Percentiles rank a stretch among this genome's conserved stretches.
phyloP scores from a whole-genome alignment of 352 stramenopile genomes.

The Pythium oligandrum region DNA sequence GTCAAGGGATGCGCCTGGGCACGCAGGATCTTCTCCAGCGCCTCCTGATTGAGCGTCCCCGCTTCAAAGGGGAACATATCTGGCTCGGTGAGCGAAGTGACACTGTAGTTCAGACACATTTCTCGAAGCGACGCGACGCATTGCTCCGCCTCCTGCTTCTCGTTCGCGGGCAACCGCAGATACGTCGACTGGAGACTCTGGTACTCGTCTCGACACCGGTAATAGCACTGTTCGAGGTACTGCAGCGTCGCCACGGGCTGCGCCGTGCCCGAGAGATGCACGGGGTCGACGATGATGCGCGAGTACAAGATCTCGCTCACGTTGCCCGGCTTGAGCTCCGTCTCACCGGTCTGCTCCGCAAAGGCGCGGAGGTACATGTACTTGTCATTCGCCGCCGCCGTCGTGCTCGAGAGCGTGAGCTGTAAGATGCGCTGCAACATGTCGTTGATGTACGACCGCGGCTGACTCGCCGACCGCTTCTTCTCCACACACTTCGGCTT shows the following conservation, averaged over 20 bases:
- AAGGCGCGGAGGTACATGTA: slow-evolving; percentile 42
- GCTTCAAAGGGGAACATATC: slow-evolving; percentile 82
- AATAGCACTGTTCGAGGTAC: slow-evolving; percentile 78
- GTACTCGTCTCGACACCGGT: slow-evolving; percentile 60
- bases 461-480: slow-evolving; percentile 17
- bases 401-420: slow-evolving; percentile 44
- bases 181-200: slow-evolving; percentile 69
- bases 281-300: slow-evolving; percentile 54
- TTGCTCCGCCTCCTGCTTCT: slow-evolving; percentile 48
- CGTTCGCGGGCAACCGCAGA: slow-evolving; percentile 31
- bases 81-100: slow-evolving; percentile 73
- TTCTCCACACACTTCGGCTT: slow-evolving; percentile 36
- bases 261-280: slow-evolving; percentile 35
- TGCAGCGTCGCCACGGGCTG: slow-evolving; percentile 55
- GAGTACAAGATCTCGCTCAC: slow-evolving; percentile 68
- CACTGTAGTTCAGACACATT: slow-evolving; percentile 85
- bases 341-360: slow-evolving; percentile 12
- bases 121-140: slow-evolving; percentile 53
- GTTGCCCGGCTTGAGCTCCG: slow-evolving; percentile 31
- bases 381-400: slow-evolving; percentile 21
- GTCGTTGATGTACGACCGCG: slow-evolving; percentile 67
- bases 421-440: slow-evolving; percentile 66
- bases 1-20: slow-evolving; percentile 47
- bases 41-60: slow-evolving; percentile 58
- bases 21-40: slow-evolving; percentile 67